Base-by-base conservation (phyloP, 148 eudicot species). In the Simmondsia chinensis region DNA sequence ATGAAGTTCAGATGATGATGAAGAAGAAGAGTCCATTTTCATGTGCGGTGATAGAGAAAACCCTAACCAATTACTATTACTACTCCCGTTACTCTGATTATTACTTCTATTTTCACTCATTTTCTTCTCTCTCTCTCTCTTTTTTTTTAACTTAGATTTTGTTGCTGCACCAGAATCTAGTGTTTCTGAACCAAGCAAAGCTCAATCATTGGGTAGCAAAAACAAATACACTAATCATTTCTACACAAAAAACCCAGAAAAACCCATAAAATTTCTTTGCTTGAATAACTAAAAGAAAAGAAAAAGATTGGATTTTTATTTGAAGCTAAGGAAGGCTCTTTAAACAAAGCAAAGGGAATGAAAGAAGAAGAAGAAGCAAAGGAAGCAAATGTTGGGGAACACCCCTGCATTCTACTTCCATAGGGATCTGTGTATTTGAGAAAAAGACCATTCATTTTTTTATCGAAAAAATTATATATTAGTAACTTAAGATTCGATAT, bases 361-460 rank as follows among this genome's bases (percentile, higher is more conserved):
- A 73, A 12, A 52, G 47, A 22, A 51, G 56, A 58, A 39, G 50
- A 33, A 28, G 54, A 48, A 60, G 62, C 54, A 60, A 57, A 57
- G 34, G 54, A 48, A 60, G 62, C 54, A 60, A 57, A 57, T 59
- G 70, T 26, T 60, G 61, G 61, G 71, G 54, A 37, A 51, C 49
- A 54, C 43, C 70, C 51, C 56, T 42, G 59, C 58, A 60, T 66
- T 36, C 29, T 5, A 38, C 22, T 27, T 33, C 66, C 69, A 79
- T 79, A 51, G 94, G 83, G 94, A 79, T 78, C 80, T 72, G 83
- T 78, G 86, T 53, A 33, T 41, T 50, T 20, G 51, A 49, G 53
- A 59, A 40, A 48, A 49, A 59, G 60, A 40, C 56, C 41, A 48
- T 53, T 62, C 50, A 55, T 46, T 43, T 54, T 11, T n/a, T n/a